Evolutionary conservation across 2,329 filamentous ascomycete genomes (phyloP).

Genomic region (Kalaharituber pfeilii): DNA sequence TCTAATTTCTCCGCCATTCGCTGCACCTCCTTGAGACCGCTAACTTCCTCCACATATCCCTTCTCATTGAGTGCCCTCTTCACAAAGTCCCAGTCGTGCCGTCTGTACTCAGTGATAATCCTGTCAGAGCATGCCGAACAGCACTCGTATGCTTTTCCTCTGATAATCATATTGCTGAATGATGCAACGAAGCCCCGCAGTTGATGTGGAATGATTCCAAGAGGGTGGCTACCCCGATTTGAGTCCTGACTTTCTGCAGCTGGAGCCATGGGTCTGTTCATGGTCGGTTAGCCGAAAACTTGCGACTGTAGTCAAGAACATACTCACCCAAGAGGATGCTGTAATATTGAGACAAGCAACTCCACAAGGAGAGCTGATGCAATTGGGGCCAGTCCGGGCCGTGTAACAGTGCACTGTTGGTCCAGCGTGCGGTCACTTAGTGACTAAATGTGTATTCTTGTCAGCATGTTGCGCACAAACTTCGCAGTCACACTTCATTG

Average conservation of each 20-base stretch:
- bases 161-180: conserved; percentile 57
- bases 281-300: conserved; percentile 2
- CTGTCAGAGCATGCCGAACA: conserved; percentile 64
- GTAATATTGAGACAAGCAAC: conserved; percentile 67
- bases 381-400: conserved; percentile 79
- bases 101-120: conserved; percentile 49
- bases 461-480: conserved; percentile 17
- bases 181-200: conserved; percentile 59
- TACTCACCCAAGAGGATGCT: conserved; percentile 51
- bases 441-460: conserved; percentile 41
- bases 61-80: conserved; percentile 55
- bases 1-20: conserved; percentile 36
- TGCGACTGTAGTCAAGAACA: not conserved
- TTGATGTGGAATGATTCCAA: conserved; percentile 60
- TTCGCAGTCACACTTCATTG: not conserved
- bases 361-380: conserved; percentile 85
- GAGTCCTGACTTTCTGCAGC: conserved; percentile 19
- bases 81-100: conserved; percentile 59
- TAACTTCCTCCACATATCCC: conserved; percentile 62
- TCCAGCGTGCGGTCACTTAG: conserved; percentile 89
- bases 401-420: conserved; percentile 93
- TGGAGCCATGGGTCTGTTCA: conserved; percentile 19
- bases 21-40: conserved; percentile 56
- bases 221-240: conserved; percentile 42
- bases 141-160: conserved; percentile 57